phyloP scores from a whole-genome alignment of 139 green algal genomes.

The Desmodesmus armatus region DNA sequence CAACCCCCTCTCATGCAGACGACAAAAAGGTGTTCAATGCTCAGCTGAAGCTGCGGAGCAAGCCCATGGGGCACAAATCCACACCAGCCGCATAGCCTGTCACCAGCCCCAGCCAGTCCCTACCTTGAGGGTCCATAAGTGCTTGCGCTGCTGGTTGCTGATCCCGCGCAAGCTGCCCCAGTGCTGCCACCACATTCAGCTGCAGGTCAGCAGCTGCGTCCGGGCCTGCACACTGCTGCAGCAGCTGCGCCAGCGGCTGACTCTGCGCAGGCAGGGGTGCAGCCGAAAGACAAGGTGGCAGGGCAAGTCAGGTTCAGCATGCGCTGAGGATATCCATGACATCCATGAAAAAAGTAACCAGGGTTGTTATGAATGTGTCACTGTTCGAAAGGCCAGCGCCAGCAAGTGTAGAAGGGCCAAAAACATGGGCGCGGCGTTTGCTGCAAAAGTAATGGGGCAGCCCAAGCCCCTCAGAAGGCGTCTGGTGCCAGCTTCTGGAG shows the following conservation, averaged over 20 bases:
- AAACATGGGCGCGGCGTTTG: too few relatives aligned
- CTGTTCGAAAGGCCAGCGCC: too few relatives aligned
- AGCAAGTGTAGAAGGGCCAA: too few relatives aligned
- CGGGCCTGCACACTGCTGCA: not conserved
- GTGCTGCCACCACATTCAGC: constrained; percentile 37
- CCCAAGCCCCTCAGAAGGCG: too few relatives aligned
- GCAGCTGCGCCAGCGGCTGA: not conserved
- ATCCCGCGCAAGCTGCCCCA: constrained; percentile 40
- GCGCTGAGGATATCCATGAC: not conserved
- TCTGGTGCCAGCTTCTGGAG: too few relatives aligned
- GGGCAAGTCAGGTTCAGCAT: too few relatives aligned
- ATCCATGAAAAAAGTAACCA: not conserved
- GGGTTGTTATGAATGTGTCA: too few relatives aligned
- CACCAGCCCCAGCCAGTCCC: not conserved
- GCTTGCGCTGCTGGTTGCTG: not conserved
- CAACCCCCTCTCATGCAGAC: not conserved
- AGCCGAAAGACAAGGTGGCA: not conserved
- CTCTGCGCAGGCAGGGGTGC: constrained; percentile 11
- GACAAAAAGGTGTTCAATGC: not conserved
- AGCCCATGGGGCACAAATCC: not conserved
- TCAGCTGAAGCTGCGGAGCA: too few relatives aligned
- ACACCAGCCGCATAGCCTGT: not conserved
- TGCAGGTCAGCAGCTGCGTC: not conserved
- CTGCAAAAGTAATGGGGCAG: too few relatives aligned
- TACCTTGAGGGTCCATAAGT: constrained; percentile 11